Evolutionary conservation across 2,329 filamentous ascomycete species (phyloP).

Genomic region (Graphilbum fragrans): DNA sequence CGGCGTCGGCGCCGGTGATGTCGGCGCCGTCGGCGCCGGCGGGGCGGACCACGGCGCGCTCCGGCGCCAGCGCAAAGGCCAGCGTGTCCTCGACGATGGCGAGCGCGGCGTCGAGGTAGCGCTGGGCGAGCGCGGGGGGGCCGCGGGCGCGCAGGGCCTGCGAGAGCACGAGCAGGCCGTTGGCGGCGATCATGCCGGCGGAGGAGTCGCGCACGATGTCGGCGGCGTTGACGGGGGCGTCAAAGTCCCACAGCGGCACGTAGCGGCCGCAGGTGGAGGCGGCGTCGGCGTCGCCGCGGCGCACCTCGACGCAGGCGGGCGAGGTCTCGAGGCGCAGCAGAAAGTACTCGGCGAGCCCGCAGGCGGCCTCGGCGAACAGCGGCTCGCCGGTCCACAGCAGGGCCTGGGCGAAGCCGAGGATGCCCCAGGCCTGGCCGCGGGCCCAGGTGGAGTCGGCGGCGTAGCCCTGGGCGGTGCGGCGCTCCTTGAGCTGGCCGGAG

Average conservation of each 20-base stretch:
- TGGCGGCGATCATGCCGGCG: constrained; percentile 26
- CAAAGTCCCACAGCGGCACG: constrained; percentile 28
- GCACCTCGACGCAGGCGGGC: constrained; percentile 17
- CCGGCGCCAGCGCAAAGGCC: constrained; percentile 14
- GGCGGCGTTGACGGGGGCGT: constrained; percentile 13
- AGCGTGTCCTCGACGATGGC: constrained; percentile 18
- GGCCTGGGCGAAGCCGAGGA: constrained; percentile 36
- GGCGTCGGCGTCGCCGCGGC: constrained; percentile 8
- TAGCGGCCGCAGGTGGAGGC: constrained; percentile 12
- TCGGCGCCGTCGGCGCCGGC: neutral
- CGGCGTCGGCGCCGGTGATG: constrained; percentile 5
- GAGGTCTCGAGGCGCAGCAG: constrained; percentile 24
- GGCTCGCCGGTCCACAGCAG: constrained; percentile 33
- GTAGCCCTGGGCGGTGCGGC: constrained; percentile 36
- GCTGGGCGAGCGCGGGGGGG: constrained; percentile 6
- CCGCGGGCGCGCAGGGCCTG: constrained; percentile 17
- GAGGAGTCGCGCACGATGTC: constrained; percentile 22
- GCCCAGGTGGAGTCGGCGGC: constrained; percentile 34
- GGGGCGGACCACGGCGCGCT: constrained; percentile 10
- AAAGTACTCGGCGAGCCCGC: constrained; percentile 36
- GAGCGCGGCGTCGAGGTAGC: constrained; percentile 17
- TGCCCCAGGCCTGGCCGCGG: constrained; percentile 38
- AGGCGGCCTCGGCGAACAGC: constrained; percentile 30
- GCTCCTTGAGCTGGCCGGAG: constrained; percentile 28
- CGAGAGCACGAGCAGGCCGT: constrained; percentile 26